phyloP scores from a whole-genome alignment of 257 asterid genomes.

The Nicotiana paniculata region DNA sequence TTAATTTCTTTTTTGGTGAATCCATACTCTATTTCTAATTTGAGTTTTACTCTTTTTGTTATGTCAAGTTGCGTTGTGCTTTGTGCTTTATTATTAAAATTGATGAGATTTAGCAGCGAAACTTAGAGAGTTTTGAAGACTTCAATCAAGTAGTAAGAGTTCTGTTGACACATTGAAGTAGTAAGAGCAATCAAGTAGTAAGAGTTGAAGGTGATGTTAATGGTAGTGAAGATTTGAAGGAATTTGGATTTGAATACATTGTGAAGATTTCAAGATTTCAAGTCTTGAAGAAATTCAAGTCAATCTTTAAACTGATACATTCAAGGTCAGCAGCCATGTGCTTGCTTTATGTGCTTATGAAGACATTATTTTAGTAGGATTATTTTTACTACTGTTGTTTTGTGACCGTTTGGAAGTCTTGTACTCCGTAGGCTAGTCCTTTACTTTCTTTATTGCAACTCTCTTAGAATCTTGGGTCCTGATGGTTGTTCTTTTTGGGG shows the following conservation, averaged over 20 bases:
- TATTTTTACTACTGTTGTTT: constrained; percentile 3
- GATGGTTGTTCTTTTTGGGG: not conserved
- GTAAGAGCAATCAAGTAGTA: constrained; percentile 71
- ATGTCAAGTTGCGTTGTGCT: constrained; percentile 20
- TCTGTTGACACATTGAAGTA: constrained; percentile 52
- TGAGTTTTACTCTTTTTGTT: constrained; percentile 6
- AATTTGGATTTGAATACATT: constrained; percentile 69
- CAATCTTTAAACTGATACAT: constrained; percentile 33
- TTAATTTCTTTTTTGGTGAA: not conserved
- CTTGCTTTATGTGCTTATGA: constrained; percentile 61
- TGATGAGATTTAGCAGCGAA: constrained; percentile 42
- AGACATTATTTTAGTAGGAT: constrained; percentile 44
- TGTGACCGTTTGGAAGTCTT: not conserved
- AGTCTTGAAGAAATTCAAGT: constrained; percentile 58
- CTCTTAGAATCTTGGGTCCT: not conserved
- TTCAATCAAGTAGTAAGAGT: constrained; percentile 30
- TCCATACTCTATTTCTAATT: not conserved
- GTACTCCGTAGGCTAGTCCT: not conserved
- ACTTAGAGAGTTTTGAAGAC: constrained; percentile 39
- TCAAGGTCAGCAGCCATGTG: constrained; percentile 83
- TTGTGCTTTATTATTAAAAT: constrained; percentile 21
- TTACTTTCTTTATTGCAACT: not conserved
- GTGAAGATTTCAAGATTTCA: constrained; percentile 64
- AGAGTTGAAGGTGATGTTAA: constrained; percentile 86
- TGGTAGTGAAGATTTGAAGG: constrained; percentile 80